Evolutionary conservation across 192 early-diverging fungal genomes (phyloP).

Genomic region (Allomyces arbusculus): DNA sequence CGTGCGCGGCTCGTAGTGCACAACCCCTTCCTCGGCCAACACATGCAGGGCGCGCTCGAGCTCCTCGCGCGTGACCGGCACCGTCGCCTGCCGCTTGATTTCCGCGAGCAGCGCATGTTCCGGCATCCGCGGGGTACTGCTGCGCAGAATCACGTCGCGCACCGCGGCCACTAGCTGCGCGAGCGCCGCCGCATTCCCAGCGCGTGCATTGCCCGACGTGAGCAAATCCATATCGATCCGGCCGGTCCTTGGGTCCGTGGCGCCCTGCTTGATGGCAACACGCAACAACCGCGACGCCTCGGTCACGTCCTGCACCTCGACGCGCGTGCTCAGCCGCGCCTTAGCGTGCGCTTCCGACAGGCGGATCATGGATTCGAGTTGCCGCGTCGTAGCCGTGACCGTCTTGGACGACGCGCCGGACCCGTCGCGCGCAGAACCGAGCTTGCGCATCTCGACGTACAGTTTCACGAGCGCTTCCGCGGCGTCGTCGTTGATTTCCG

Average conservation of each 20-base stretch:
- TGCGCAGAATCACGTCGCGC: constrained; percentile 15
- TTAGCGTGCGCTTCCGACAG: constrained; percentile 80
- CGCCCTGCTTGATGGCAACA: constrained; percentile 72
- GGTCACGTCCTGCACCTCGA: constrained; percentile 62
- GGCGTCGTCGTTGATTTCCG: constrained; percentile 49
- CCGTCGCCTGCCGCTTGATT: constrained; percentile 19
- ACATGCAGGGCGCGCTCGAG: constrained; percentile 34
- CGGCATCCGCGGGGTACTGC: constrained; percentile 2
- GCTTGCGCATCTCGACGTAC: constrained; percentile 65
- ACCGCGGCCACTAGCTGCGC: constrained; percentile 17
- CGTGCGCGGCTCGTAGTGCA: too few relatives aligned
- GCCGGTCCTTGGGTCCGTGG: constrained; percentile 84
- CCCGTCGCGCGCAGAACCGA: constrained; percentile 32
- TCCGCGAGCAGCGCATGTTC: constrained; percentile 9
- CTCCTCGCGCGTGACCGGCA: constrained; percentile 22
- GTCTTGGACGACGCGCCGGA: constrained; percentile 23
- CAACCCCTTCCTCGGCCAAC: constrained; percentile 9
- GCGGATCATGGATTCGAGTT: constrained; percentile 95
- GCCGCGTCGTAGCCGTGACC: constrained; percentile 81
- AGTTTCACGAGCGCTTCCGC: constrained; percentile 54
- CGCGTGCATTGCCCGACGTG: constrained; percentile 67
- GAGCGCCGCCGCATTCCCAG: constrained; percentile 32
- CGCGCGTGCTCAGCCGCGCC: constrained; percentile 57
- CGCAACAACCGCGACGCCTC: constrained; percentile 75
- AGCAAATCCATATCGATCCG: constrained; percentile 84